Evolutionary conservation across 176 grass and related monocot species (phyloP), one percentile per base, ranked within the genome.

Genomic region (Aechmea fasciata): DNA sequence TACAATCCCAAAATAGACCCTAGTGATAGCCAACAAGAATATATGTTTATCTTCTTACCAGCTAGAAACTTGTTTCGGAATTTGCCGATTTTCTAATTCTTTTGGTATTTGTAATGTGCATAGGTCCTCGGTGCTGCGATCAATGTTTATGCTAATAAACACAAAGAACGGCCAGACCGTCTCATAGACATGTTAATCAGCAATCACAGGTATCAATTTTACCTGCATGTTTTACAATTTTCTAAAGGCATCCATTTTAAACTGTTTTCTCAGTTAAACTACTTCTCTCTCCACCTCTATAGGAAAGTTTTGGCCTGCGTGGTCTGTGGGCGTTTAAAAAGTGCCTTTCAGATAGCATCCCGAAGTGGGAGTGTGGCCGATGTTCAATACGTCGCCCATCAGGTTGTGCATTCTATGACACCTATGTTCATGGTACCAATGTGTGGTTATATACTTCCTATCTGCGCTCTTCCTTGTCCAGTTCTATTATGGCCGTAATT

Each of bases 351-450:
- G 67, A 84, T 92, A 87, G 93, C 93, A 71, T 90, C 93, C 49
- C 79, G 86, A 74, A 97, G 89, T 81, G 93, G 93, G 83, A 97
- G 83, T 74, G 79, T 97, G 64, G 93, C 93, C 50, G 93, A 97
- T 79, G 89, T 97, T 79, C 88, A 97, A 73, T 97, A 97, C 83
- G 93, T 97, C 77, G 86, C 93, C 53, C 93, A 97, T 83, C 88
- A 96, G 92, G 92, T 96, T 54, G 65, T 76, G 47, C 70, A 51
- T 61, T 49, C 18, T 24, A 19, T 29, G 14, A 51, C 22, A 20
- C n/a, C 18, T 73, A 3, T 51, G 50, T n/a, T 18, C 19, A 72
- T 57, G 51, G 13, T 48, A 59, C 47, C 3, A 41, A 72, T 15
- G 6, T 57, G 15, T 49, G 11, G 4, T 72, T 61, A 25, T 13